Percentiles rank a stretch among this genome's conserved stretches.
These are phyloP conservation scores for Lepraria neglecta DNA, from an alignment of 495 filamentous ascomycete species.

Conservation along the genomic window DNA sequence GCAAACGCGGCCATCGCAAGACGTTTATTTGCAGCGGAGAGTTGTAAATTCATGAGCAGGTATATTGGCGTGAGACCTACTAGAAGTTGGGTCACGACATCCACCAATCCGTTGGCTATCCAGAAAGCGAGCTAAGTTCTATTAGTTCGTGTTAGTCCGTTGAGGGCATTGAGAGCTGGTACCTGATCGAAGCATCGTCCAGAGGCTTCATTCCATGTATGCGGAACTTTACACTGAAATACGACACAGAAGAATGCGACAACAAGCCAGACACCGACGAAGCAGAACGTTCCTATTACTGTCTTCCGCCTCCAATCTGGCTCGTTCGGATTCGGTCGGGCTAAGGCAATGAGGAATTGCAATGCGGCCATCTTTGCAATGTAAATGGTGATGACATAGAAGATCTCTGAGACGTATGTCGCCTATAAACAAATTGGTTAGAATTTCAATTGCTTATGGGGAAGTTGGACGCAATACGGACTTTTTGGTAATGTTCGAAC, in stretches of 20 bases:
- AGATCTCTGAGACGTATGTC: neutral
- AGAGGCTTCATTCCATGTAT: neutral
- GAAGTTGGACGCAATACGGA: neutral
- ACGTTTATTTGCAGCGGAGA: neutral
- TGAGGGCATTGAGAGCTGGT: neutral
- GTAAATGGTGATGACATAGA: constrained; percentile 5
- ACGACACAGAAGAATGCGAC: neutral
- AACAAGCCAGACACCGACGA: neutral
- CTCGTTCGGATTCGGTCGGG: neutral
- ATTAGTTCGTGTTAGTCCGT: neutral
- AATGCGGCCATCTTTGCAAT: constrained; percentile 1
- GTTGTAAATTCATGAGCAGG: neutral
- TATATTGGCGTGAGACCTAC: neutral
- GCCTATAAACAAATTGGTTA: neutral
- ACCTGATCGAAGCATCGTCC: constrained; percentile 1
- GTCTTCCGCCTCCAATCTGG: neutral
- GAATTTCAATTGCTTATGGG: neutral
- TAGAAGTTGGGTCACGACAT: neutral
- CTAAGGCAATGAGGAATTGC: neutral
- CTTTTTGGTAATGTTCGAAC: neutral
- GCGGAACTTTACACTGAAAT: neutral
- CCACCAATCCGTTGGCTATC: neutral
- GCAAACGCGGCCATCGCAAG: neutral
- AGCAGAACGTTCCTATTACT: neutral
- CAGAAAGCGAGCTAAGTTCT: neutral